Percentiles rank a stretch among this genome's conserved stretches.
Conservation (phyloP, 306 rosid species). For the Datisca glomerata region DNA sequence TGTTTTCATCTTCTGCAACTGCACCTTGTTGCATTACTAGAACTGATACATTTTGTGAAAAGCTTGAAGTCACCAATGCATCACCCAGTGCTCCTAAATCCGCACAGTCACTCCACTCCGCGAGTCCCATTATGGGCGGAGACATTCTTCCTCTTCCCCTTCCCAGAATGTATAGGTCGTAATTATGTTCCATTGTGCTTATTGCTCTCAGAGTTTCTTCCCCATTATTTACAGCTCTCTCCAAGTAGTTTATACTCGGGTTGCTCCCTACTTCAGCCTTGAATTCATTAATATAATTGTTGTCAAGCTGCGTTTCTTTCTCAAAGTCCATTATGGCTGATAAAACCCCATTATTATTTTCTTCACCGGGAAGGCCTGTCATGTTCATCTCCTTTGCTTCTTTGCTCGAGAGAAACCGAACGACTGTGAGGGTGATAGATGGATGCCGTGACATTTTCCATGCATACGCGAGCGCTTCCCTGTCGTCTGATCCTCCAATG, state of each 20-base stretch:
- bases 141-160: conserved; percentile 16
- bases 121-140: conserved; percentile 9
- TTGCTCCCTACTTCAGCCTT: conserved; percentile 9
- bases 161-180: conserved; percentile 22
- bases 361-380: conserved; percentile 1
- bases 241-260: conserved; percentile 8
- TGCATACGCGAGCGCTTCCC: conserved; percentile 47
- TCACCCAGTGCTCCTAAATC: conserved; percentile 33
- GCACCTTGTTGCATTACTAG: conserved; percentile 21
- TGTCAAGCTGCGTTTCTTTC: conserved; percentile 17
- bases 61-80: conserved; percentile 20
- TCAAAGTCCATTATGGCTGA: conserved; percentile 1
- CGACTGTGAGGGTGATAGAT: conserved; percentile 14
- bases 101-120: conserved; percentile 25
- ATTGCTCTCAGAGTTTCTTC: conserved; percentile 19
- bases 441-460: conserved; percentile 42
- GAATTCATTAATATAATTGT: conserved; percentile 12
- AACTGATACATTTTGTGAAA: conserved; percentile 18
- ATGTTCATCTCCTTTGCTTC: conserved; percentile 9
- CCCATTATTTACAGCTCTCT: conserved; percentile 17
- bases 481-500: conserved; percentile 43
- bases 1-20: background rate
- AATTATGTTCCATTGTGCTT: conserved; percentile 14
- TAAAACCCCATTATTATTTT: conserved; percentile 4
- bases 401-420: conserved; percentile 19